Conservation (phyloP, 805 yeast species). For the Debaryomyces tyrocola region DNA sequence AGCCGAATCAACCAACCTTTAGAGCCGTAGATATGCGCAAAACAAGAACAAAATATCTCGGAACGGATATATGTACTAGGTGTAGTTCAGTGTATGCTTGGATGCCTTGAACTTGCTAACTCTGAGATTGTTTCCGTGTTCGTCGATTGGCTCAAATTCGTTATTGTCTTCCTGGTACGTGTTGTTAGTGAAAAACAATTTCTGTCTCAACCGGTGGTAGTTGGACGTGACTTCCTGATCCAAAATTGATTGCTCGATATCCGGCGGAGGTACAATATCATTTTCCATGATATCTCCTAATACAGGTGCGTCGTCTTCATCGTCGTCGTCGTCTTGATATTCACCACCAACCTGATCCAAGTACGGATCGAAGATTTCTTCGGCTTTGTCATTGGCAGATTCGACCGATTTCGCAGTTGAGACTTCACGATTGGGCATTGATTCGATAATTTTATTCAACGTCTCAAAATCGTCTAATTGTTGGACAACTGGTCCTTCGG, state of each 20-base stretch:
- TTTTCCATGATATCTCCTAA: constrained; percentile 47
- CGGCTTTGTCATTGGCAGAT: constrained; percentile 4
- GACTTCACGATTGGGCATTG: constrained; percentile 16
- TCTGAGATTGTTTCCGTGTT: constrained; percentile 55
- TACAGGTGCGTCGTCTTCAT: constrained; percentile 36
- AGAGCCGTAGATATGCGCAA: background rate
- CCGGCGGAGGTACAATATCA: constrained; percentile 14
- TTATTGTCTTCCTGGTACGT: constrained; percentile 32
- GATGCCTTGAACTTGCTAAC: constrained; percentile 72
- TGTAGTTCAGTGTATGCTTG: constrained; percentile 6
- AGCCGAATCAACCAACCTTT: background rate
- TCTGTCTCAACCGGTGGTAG: constrained; percentile 57
- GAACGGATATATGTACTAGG: background rate
- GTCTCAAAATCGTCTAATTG: constrained; percentile 53
- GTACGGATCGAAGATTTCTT: constrained; percentile 4
- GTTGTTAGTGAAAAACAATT: constrained; percentile 36
- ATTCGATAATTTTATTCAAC: constrained; percentile 49
- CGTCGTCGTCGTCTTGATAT: constrained; percentile 33
- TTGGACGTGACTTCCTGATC: constrained; percentile 51
- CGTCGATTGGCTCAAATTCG: constrained; percentile 71
- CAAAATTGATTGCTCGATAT: constrained; percentile 29
- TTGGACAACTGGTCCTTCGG: constrained; percentile 57
- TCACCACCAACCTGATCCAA: constrained; percentile 22
- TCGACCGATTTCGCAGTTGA: constrained; percentile 1
- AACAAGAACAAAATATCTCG: background rate